Conservation (phyloP, 441 rosid genomes). For the Rhodomyrtus psidioides region DNA sequence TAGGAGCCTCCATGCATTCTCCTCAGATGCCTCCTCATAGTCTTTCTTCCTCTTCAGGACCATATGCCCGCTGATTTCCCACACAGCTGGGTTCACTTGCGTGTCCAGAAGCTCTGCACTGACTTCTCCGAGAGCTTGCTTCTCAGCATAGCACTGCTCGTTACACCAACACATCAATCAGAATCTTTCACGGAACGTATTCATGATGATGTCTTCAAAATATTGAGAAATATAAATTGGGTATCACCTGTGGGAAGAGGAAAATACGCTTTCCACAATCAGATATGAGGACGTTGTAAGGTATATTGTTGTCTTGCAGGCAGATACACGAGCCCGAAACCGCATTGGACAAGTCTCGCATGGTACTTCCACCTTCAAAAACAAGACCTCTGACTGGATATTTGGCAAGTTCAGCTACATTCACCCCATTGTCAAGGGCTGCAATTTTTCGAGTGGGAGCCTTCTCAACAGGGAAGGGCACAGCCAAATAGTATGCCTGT, state of each 20-base stretch:
- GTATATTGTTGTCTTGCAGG: conserved; percentile 88
- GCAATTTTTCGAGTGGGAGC: conserved; percentile 49
- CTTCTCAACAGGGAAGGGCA: conserved; percentile 87
- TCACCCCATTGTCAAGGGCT: conserved; percentile 39
- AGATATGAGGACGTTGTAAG: conserved; percentile 79
- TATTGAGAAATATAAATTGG: background rate
- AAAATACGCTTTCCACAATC: conserved; percentile 77
- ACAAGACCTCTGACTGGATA: conserved; percentile 91
- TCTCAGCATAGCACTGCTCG: conserved; percentile 91
- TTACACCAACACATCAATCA: background rate
- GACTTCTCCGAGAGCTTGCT: conserved; percentile 95
- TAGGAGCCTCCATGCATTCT: conserved; percentile 89
- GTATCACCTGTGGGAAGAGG: conserved; percentile 77
- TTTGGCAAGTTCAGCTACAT: conserved; percentile 52
- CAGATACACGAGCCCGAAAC: conserved; percentile 77
- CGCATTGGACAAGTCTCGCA: conserved; percentile 46
- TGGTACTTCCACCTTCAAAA: conserved; percentile 61
- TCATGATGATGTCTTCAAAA: background rate
- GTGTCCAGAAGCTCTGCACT: conserved; percentile 73
- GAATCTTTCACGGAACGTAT: background rate
- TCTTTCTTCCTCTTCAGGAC: conserved; percentile 90
- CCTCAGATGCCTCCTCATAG: conserved; percentile 86
- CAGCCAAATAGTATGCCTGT: conserved; percentile 89
- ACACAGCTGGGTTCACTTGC: conserved; percentile 97
- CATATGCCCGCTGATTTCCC: conserved; percentile 99